Evolutionary conservation across 1,139 yeast genomes (phyloP).

Genomic region (Blastobotrys ciferrii): DNA sequence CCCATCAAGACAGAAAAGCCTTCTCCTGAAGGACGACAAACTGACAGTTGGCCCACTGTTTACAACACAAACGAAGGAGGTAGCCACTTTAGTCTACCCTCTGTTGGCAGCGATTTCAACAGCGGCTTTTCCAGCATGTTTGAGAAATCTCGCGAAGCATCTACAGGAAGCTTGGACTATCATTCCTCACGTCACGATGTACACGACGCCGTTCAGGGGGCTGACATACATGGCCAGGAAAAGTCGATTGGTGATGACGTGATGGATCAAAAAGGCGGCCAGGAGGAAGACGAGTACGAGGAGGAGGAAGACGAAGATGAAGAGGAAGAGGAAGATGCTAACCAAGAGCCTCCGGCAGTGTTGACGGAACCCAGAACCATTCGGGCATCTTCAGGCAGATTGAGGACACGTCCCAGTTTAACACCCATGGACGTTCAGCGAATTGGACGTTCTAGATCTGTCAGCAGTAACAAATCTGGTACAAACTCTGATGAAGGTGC

Average conservation of each 20-base stretch:
- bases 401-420: slow-evolving; percentile 38
- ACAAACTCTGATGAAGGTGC: slow-evolving; percentile 7
- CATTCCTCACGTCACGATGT: neutral
- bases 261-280: slow-evolving; percentile 18
- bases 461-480: slow-evolving; percentile 8
- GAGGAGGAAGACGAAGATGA: slow-evolving; percentile 15
- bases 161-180: neutral
- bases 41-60: slow-evolving; percentile 8
- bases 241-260: too few species aligned
- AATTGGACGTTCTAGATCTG: slow-evolving; percentile 20
- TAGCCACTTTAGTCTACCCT: slow-evolving; percentile 9
- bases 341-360: slow-evolving; percentile 16
- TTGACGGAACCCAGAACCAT: slow-evolving; percentile 22
- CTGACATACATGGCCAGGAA: too few species aligned
- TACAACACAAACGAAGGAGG: slow-evolving; percentile 2
- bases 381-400: slow-evolving; percentile 28
- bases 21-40: slow-evolving; percentile 5
- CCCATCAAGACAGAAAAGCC: slow-evolving; percentile 17
- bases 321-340: slow-evolving; percentile 19
- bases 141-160: slow-evolving; percentile 23
- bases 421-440: slow-evolving; percentile 32
- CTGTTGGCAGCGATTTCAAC: slow-evolving; percentile 22
- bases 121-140: slow-evolving; percentile 25
- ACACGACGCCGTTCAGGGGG: too few species aligned
- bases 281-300: slow-evolving; percentile 13